Evolutionary conservation across 2,329 filamentous ascomycete genomes (phyloP), one percentile per base, ranked within the genome.

Genomic region (Arthrobotrys sinensis): DNA sequence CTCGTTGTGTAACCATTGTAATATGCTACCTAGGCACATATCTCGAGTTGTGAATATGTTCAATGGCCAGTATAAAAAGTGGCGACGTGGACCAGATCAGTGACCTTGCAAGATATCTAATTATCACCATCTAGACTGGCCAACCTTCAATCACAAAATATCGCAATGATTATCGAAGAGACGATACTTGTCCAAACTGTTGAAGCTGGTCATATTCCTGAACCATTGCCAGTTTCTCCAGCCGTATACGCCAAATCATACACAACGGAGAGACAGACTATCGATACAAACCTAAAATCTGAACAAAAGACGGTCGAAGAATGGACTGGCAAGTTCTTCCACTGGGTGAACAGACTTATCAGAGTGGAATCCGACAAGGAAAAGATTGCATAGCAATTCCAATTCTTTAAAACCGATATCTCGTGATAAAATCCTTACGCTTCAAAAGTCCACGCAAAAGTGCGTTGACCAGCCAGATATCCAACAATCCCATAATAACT

Each of bases 401-500:
- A 28, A 28, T 28, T 28, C 24, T 4, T 28, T 28, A 28, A 28
- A 28, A 28, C 4, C 24, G 24, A 28, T 28, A 52, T n/a, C 7
- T 8, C 3, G 19, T 3, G 8, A 40, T 40, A 10, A 40, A 40
- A 21, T 21, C 45, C 6, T 5, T 8, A 16, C 14, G 19, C 21
- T 10, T 53, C 24, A 21, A 53, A 34, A 32, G 6, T n/a, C 5
- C 10, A 53, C 38, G 4, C 6, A 16, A 50, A 62, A 34, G 6
- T 67, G 64, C 63, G 71, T 76, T 76, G 71, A 21, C 36, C 28
- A 32, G 11, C 16, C 28, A 66, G 28, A 69, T 76, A 60, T 76
- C 50, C 72, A 76, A 76, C 72, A 76, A 38, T 19, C 53, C 8
- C 10, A 12, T n/a, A n/a, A 4, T 36, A 3, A n/a, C 5, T 16